Evolutionary conservation across 2,329 filamentous ascomycete genomes (phyloP), one percentile per base, ranked within the genome.

Genomic region (Pseudogymnoascus sp.): DNA sequence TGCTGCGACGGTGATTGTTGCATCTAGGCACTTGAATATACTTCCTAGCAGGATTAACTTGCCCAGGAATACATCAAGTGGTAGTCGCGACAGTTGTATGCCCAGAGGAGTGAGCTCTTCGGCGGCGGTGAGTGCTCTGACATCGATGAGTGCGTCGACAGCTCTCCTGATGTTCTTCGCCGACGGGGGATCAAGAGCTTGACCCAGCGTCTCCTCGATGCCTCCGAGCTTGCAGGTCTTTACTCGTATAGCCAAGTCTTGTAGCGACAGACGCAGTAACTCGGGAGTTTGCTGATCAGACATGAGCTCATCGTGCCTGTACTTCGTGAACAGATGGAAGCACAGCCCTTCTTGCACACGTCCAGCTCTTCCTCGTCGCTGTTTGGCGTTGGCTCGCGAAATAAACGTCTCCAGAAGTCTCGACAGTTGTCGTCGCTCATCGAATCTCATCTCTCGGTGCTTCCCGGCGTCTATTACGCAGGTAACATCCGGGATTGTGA

Each of bases 391-490:
- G 13, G 95, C 95, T 63, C 89, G 86, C 0, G 93, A 96, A 67
- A 99, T 96, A 74, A 97, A 99, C 0, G 92, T 92, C 74, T 97
- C 93, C 35, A 96, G 88, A 19, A 99, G 82, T 21, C 91, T 85
- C 1, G 93, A 97, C 35, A 99, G 81, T 72, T 99, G 95, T 64
- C 92, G 84, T 63, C 90, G 86, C 77, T 99, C 95, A 72, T 99
- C 93, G 70, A 96, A 97, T 28, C 93, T 83, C 93, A 97, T 97
- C 75, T 96, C 93, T 68, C 96, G 92, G 76, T 97, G 93, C 75
- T 96, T 97, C 64, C 95, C 95, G 0, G 92, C 93, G 74, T 99
- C 95, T 64, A 99, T 89, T 53, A 99, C 95, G 70, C 93, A 96
- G 0, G 95, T 97, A 31, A 99, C 91, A 73, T 99, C 95, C 1